phyloP scores from a whole-genome alignment of 176 grass and related monocot species.

The Sorghum bicolor region DNA sequence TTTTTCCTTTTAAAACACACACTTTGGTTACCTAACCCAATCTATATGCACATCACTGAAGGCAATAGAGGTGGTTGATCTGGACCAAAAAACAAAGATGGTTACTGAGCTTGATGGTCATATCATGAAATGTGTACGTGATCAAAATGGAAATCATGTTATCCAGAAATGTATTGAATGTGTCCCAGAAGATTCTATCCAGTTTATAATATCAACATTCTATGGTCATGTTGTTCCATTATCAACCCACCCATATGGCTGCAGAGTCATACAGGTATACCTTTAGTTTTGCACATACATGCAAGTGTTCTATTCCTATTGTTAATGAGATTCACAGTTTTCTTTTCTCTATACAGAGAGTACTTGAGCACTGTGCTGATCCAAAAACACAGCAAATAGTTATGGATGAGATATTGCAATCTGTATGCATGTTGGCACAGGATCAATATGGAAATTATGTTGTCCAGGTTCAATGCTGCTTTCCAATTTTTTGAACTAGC shows the following conservation, averaged over 20 bases:
- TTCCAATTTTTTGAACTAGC: background rate
- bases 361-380: slow-evolving; percentile 81
- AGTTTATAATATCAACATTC: slow-evolving; percentile 89
- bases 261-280: slow-evolving; percentile 83
- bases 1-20: background rate
- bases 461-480: slow-evolving; percentile 59
- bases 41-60: slow-evolving; percentile 28
- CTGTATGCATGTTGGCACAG: slow-evolving; percentile 79
- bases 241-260: slow-evolving; percentile 94
- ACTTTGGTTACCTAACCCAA: background rate
- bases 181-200: slow-evolving; percentile 72
- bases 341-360: slow-evolving; percentile 50
- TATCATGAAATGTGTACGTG: slow-evolving; percentile 88
- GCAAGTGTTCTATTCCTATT: slow-evolving; percentile 1
- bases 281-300: slow-evolving; percentile 5
- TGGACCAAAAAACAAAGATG: slow-evolving; percentile 93
- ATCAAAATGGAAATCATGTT: slow-evolving; percentile 99
- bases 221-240: slow-evolving; percentile 85
- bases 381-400: slow-evolving; percentile 71
- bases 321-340: slow-evolving; percentile 17
- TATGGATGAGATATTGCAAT: slow-evolving; percentile 81
- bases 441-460: slow-evolving; percentile 94
- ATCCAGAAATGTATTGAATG: slow-evolving; percentile 98
- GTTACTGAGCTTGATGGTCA: slow-evolving; percentile 79
- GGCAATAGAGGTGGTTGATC: slow-evolving; percentile 93